Evolutionary conservation across 345 rosid genomes (phyloP), one percentile per base, ranked within the genome.

Genomic region (Geranium rotundifolium): DNA sequence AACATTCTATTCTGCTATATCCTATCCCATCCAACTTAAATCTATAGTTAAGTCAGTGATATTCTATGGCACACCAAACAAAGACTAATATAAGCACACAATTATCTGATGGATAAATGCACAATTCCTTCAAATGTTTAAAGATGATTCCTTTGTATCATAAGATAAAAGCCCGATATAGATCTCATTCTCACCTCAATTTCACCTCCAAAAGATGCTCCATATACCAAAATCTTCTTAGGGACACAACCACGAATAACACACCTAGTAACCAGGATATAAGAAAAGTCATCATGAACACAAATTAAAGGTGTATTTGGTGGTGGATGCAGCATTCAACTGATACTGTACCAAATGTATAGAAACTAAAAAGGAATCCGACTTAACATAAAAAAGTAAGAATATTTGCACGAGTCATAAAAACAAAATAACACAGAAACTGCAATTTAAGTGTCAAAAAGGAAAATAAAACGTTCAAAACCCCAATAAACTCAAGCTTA

Each of bases 191-290:
- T 69, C 73, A 95, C 99, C 95, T 95, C 88, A 77, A 90, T 67
- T 73, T 95, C 99, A 75, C 97, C 95, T 70, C 96, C 89, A 66
- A 81, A 86, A 57, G 89, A 27, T 12, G 97, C 92, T 65, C 92
- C 99, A 77, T 95, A 95, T 1, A 95, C 99, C 72, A 95, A 74
- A 73, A 95, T 88, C 79, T 95, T 95, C 76, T 90, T 90, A 55
- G 99, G 99, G 73, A 95, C 97, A 79, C 99, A 95, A 63, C 99
- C 99, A 37, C 99, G 97, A 64, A 95, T 77, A 49, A 95, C 99
- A 72, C 91, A 89, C 71, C 96, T 89, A 69, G 54, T 74, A 63
- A 56, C 12, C 61, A 69, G 62, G 65, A 67, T 1, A 27, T 8
- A 41, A 57, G 52, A 72, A 29, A 54, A 6, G 41, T 18, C 50